Evolutionary conservation across 805 yeast species (phyloP).

Genomic region (Huiozyma naganishii): DNA sequence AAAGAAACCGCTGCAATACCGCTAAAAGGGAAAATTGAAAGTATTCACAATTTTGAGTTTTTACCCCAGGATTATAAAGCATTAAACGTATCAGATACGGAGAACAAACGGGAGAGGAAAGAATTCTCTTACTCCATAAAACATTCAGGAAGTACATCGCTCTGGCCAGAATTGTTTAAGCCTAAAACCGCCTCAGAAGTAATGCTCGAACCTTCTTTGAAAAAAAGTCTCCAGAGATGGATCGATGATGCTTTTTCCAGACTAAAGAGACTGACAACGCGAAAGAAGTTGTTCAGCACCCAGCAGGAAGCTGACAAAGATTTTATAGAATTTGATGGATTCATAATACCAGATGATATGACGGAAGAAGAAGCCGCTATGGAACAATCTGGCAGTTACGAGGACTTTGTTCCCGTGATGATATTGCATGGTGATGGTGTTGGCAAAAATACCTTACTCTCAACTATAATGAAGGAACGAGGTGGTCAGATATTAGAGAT

Average conservation of each 20-base stretch:
- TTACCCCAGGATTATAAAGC: conserved; percentile 9
- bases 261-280: conserved; percentile 26
- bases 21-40: neutral
- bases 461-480: conserved; percentile 51
- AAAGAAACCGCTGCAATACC: conserved; percentile 1
- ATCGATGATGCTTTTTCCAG: conserved; percentile 25
- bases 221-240: conserved; percentile 23
- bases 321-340: conserved; percentile 24
- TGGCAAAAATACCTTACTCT: conserved; percentile 69
- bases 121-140: neutral
- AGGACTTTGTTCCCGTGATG: conserved; percentile 47
- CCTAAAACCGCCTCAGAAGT: conserved; percentile 26
- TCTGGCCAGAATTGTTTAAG: conserved; percentile 25
- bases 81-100: conserved; percentile 5
- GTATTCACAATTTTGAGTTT: conserved; percentile 1
- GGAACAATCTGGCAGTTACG: conserved; percentile 4
- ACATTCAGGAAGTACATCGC: neutral
- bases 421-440: conserved; percentile 63
- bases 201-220: conserved; percentile 16
- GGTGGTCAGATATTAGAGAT: conserved; percentile 73
- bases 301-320: conserved; percentile 10
- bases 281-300: conserved; percentile 24
- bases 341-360: conserved; percentile 27
- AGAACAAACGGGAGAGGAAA: neutral
- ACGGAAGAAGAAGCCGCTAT: conserved; percentile 2